These are phyloP conservation scores for Thuidium tamariscinum DNA, from an alignment of 225 moss, liverwort and hornwort genomes.

Conservation along the genomic window DNA sequence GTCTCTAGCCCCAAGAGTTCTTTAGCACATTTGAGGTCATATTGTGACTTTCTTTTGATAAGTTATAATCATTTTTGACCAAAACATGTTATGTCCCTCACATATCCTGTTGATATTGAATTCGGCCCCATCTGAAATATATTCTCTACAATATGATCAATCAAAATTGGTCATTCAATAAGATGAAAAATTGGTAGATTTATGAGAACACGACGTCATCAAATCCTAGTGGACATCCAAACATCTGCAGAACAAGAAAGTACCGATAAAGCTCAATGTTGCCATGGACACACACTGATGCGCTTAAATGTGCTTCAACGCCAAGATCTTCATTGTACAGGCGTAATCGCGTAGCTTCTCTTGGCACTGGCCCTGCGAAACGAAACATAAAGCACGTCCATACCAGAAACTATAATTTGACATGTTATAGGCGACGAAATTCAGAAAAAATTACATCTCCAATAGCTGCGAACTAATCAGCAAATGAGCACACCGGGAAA, in stretches of 20 bases:
- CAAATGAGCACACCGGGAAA: background rate
- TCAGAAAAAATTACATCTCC: background rate
- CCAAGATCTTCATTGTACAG: conserved; percentile 49
- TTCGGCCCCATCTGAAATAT: background rate
- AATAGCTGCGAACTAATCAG: background rate
- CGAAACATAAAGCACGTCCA: background rate
- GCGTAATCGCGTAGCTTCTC: conserved; percentile 61
- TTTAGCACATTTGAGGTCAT: background rate
- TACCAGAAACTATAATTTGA: background rate
- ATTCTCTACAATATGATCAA: background rate
- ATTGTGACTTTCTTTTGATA: background rate
- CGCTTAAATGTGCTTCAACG: conserved; percentile 76
- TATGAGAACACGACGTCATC: background rate
- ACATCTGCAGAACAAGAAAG: background rate
- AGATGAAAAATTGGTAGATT: background rate
- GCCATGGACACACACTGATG: conserved; percentile 56
- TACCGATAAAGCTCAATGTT: conserved; percentile 71
- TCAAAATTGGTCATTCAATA: background rate
- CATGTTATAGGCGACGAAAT: background rate
- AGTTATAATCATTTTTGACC: background rate
- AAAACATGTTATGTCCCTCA: background rate
- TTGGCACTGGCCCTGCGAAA: conserved; percentile 61
- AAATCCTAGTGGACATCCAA: background rate
- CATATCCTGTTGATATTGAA: background rate
- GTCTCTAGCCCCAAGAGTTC: background rate